Evolutionary conservation across 805 yeast species (phyloP).

Genomic region (Candida easanensis): DNA sequence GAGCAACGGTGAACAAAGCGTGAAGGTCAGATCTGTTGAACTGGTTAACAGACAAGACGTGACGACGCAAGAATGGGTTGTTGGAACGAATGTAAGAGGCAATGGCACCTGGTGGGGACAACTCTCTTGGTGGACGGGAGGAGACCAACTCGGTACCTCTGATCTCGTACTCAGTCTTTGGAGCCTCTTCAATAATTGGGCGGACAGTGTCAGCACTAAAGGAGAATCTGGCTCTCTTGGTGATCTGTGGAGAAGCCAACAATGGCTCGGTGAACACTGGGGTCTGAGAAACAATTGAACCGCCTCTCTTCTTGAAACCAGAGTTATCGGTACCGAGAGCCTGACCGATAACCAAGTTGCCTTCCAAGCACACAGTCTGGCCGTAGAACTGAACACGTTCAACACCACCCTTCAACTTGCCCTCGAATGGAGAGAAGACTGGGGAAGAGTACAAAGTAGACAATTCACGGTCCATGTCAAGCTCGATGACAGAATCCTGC

Average conservation of each 20-base stretch:
- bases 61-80: conserved; percentile 88
- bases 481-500: conserved; percentile 75
- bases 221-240: conserved; percentile 47
- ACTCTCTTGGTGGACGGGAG: conserved; percentile 67
- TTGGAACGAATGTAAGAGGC: conserved; percentile 71
- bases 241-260: conserved; percentile 35
- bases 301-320: conserved; percentile 27
- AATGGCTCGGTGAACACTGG: conserved; percentile 29
- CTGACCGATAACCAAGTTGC: conserved; percentile 56
- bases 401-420: conserved; percentile 71
- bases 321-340: conserved; percentile 53
- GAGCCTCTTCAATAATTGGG: conserved; percentile 31
- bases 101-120: conserved; percentile 77
- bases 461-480: conserved; percentile 72
- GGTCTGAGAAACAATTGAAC: conserved; percentile 24
- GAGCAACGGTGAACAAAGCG: conserved; percentile 92
- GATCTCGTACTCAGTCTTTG: conserved; percentile 39
- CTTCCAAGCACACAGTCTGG: conserved; percentile 83
- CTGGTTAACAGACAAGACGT: conserved; percentile 84
- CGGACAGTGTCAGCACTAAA: conserved; percentile 43
- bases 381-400: conserved; percentile 82
- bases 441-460: conserved; percentile 39
- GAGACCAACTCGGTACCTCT: conserved; percentile 72
- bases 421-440: conserved; percentile 56
- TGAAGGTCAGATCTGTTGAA: conserved; percentile 87